Base-by-base conservation (phyloP, 2,329 filamentous ascomycete species). In the Lasiodiplodia gonubiensis region DNA sequence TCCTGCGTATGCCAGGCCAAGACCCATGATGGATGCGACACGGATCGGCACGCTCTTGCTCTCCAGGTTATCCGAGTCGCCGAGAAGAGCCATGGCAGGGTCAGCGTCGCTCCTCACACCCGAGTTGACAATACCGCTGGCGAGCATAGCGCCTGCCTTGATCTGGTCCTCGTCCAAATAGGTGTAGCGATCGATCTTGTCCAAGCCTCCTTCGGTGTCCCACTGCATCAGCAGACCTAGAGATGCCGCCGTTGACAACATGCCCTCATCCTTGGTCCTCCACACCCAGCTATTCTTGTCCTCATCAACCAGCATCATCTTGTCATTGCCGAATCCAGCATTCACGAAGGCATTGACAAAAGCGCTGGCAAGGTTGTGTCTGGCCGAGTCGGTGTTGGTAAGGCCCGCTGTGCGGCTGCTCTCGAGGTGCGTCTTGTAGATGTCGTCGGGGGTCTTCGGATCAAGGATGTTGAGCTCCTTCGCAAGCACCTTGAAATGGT, bases 331-430 rank as follows among this genome's bases (percentile, higher is more conserved):
- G 73, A 93, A 99, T 37, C 95, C 95, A 64, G 95, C 94, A 73
- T 99, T 99, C 70, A 95, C 93, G 75, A 99, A 98, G 0, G 92
- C 92, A 76, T 99, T 99, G 71, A 99, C 96, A 72, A 99, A 98
- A 4, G 91, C 93, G 65, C 94, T 95, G 4, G 95, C 94, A 69
- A 99, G 86, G 75, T 99, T 99, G 83, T 99, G 94, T 73, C 93
- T 88, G 35, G 94, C 94, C 11, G 95, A 99, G 77, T 99, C 95
- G 55, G 96, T 88, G 77, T 97, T 97, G 12, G 94, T 97, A 81
- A 97, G 88, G 42, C 93, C 94, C 27, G 93, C 92, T 64, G 96
- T 95, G 69, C 96, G 89, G 74, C 90, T 97, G 82, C 92, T 98
- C 81, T 99, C 95, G 5, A 99, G 87, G 80, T 99, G 95, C 76